phyloP scores from a whole-genome alignment of 441 rosid species.

The Adansonia madagascariensis region DNA sequence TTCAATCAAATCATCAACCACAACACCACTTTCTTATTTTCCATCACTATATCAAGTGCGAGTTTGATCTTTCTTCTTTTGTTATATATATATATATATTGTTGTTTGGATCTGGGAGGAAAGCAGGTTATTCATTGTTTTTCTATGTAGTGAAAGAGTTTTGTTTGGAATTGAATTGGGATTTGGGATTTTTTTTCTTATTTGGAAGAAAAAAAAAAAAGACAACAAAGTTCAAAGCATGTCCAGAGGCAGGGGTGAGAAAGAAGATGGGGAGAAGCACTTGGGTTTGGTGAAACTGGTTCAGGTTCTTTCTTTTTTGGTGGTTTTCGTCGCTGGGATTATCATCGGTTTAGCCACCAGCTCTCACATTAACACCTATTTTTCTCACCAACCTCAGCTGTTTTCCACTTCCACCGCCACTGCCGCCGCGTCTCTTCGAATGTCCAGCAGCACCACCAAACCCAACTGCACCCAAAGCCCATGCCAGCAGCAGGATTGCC shows the following conservation, averaged over 20 bases:
- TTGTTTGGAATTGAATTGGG: no score
- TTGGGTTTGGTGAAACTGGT: constrained; percentile 66
- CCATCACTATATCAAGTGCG: no score
- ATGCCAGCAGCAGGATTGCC: constrained; percentile 46
- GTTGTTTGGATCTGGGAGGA: no score
- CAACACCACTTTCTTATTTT: no score
- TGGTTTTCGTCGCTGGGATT: constrained; percentile 78
- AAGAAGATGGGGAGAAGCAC: constrained; percentile 64
- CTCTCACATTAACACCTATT: constrained; percentile 67
- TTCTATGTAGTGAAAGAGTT: no score
- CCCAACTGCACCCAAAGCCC: constrained; percentile 42
- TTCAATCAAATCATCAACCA: no score
- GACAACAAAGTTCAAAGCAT: background rate
- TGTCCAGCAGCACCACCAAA: constrained; percentile 13
- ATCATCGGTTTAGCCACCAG: constrained; percentile 75
- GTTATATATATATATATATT: no score
- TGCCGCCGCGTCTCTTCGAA: background rate
- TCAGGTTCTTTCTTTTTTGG: constrained; percentile 71
- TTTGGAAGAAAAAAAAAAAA: no score
- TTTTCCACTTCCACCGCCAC: constrained; percentile 33
- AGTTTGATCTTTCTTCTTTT: no score
- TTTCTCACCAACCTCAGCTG: constrained; percentile 57
- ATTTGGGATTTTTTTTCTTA: no score
- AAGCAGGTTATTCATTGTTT: no score
- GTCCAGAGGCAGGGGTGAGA: constrained; percentile 61